Conservation (phyloP, 768 basidiomycete genomes). For the Rhizopogon vinicolor region DNA sequence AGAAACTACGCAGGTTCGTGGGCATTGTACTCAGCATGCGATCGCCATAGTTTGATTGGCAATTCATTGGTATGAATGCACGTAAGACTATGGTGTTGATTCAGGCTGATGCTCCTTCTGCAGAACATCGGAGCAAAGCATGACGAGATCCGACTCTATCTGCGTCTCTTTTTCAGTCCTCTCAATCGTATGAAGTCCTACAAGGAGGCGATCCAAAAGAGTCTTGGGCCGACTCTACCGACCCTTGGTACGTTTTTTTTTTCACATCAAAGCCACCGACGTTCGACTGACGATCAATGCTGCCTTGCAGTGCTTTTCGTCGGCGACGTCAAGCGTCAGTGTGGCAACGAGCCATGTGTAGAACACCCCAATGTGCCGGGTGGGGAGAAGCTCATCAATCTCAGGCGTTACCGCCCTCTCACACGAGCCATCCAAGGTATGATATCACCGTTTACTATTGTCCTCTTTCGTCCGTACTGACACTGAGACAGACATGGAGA, state of each 20-base stretch:
- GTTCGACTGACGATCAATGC: not conserved
- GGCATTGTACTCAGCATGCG: constrained; percentile 37
- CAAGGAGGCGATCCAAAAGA: constrained; percentile 24
- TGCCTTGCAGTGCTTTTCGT: constrained; percentile 24
- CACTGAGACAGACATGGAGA: constrained; percentile 38
- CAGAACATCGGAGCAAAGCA: not conserved
- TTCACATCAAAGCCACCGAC: not conserved
- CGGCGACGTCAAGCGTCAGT: constrained; percentile 26
- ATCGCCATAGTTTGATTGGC: constrained; percentile 33
- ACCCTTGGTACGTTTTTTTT: not conserved
- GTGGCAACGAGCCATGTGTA: constrained; percentile 24
- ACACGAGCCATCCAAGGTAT: constrained; percentile 38
- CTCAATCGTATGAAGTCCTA: constrained; percentile 25
- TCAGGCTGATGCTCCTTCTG: not conserved
- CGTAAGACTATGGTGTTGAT: too few species aligned
- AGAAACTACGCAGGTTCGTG: constrained; percentile 43
- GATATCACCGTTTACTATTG: not conserved
- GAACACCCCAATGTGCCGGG: constrained; percentile 20
- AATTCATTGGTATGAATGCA: not conserved
- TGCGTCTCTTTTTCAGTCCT: not conserved
- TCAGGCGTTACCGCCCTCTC: constrained; percentile 33
- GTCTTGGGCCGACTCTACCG: constrained; percentile 25
- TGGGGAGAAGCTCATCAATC: constrained; percentile 28
- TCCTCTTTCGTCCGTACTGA: not conserved
- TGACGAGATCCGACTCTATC: not conserved